A percentile compares a stretch with the other conserved stretches of the same genome.
phyloP scores from a whole-genome alignment of 306 rosid genomes.

The Gillenia trifoliata region DNA sequence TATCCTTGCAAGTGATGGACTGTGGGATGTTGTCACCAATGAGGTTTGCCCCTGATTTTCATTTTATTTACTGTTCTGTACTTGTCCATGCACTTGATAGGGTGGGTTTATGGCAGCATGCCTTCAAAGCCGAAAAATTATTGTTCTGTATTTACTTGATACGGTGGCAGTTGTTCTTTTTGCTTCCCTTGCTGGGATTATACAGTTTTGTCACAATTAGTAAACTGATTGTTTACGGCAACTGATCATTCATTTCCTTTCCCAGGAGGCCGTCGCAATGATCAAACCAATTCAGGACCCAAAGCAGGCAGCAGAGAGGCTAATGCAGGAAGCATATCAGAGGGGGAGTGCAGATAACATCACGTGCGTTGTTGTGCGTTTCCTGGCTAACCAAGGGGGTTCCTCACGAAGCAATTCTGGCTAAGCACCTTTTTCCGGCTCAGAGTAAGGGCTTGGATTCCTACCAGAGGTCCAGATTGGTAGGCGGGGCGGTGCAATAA shows the following conservation, averaged over 20 bases:
- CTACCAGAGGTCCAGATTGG: constrained; percentile 4
- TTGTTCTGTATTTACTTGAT: background rate
- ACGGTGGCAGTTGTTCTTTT: background rate
- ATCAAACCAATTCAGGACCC: constrained; percentile 71
- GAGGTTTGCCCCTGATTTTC: constrained; percentile 53
- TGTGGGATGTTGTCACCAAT: constrained; percentile 96
- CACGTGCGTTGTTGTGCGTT: constrained; percentile 89
- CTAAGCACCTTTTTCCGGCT: constrained; percentile 19
- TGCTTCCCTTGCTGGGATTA: background rate
- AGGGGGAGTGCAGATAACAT: constrained; percentile 96
- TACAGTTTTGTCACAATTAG: background rate
- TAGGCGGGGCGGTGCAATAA: constrained; percentile 26
- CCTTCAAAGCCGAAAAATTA: background rate
- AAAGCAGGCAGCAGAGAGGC: constrained; percentile 83
- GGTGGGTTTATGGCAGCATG: background rate
- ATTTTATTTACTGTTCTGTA: background rate
- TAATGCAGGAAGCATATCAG: constrained; percentile 80
- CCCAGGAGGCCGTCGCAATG: constrained; percentile 90
- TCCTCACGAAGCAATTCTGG: constrained; percentile 41
- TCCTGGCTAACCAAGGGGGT: constrained; percentile 58
- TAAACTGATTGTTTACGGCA: background rate
- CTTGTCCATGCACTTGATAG: background rate
- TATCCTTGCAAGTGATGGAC: constrained; percentile 91
- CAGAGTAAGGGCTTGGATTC: constrained; percentile 11
- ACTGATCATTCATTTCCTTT: background rate